Evolutionary conservation across 2,329 filamentous ascomycete genomes (phyloP), one percentile per base, ranked within the genome.

Genomic region (Xylaria sp.): DNA sequence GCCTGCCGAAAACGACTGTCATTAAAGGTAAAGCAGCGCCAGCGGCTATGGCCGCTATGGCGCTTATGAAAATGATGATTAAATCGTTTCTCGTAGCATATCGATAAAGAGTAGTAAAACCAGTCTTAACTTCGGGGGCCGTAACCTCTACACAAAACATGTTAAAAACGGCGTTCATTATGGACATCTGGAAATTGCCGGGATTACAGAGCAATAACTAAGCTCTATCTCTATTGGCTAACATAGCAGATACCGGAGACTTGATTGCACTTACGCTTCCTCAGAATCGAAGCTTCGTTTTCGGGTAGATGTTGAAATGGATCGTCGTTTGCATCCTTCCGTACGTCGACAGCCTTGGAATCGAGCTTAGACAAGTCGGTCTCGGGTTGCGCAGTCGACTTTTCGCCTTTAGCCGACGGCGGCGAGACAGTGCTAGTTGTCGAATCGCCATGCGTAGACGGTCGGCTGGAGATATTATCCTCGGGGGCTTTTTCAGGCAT

Each of bases 11-110:
- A 39, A 97, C 82, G 66, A 93, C 86, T 0, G 93, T 95, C 89
- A 96, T 95, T 27, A 94, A 82, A 5, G 93, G 93, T 69, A 95
- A 80, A 7, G 91, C 90, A 64, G 92, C 92, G 68, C 93, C 93
- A 19, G 89, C 90, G 39, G 85, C 89, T 71, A 94, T 92, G 71
- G 92, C 86, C 65, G 87, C 88, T 62, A 95, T 74, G 32, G 83
- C 77, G 59, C 90, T 87, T 63, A 93, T 79, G 47, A 79, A 74
- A 48, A 93, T 85, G 75, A 94, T 88, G 69, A 89, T 71, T 17
- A 90, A 75, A 75, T 94, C 92, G 71, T 84, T 85, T 57, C 80
- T 84, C 1, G 89, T 90, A 3, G 92, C 87, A 82, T 93, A 94
- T 70, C 92, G 88, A 78, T 88, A 93, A 21, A 94, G 82, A 0